These are phyloP conservation scores for Elsinoe necatrix DNA, from an alignment of 2,329 filamentous ascomycete species.

Conservation along the genomic window DNA sequence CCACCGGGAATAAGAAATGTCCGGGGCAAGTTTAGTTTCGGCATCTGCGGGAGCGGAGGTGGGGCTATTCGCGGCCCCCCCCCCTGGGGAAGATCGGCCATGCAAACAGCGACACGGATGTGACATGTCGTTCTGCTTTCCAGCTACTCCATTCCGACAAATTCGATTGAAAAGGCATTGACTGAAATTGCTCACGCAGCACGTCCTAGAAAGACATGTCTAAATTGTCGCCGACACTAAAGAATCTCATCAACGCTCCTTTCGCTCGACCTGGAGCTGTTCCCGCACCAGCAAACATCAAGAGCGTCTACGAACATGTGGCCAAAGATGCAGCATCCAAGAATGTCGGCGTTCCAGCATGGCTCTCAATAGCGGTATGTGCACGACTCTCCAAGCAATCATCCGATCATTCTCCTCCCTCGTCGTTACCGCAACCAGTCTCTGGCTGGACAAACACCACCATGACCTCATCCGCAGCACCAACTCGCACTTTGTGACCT, in stretches of 20 bases:
- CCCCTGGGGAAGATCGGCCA: background rate
- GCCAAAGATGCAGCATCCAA: slow-evolving; percentile 54
- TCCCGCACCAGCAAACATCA: slow-evolving; percentile 55
- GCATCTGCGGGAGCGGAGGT: background rate
- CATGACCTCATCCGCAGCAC: background rate
- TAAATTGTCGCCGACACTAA: slow-evolving; percentile 62
- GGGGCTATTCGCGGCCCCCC: background rate
- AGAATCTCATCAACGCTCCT: slow-evolving; percentile 63
- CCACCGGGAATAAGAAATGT: background rate
- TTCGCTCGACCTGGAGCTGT: slow-evolving; percentile 58
- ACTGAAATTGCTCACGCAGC: background rate
- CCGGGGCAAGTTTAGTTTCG: background rate
- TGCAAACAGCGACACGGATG: background rate
- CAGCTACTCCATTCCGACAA: no score
- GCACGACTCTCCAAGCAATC: background rate
- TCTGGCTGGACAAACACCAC: background rate
- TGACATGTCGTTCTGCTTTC: background rate
- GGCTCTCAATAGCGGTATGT: slow-evolving; percentile 57
- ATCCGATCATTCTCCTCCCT: background rate
- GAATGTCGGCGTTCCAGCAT: slow-evolving; percentile 55
- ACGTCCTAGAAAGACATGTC: slow-evolving; percentile 47
- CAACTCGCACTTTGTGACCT: background rate
- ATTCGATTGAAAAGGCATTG: no score
- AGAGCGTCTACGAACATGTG: slow-evolving; percentile 56
- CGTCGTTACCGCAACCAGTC: background rate